Conservation (phyloP, 495 filamentous ascomycete genomes). For the Apiosordaria backusii region DNA sequence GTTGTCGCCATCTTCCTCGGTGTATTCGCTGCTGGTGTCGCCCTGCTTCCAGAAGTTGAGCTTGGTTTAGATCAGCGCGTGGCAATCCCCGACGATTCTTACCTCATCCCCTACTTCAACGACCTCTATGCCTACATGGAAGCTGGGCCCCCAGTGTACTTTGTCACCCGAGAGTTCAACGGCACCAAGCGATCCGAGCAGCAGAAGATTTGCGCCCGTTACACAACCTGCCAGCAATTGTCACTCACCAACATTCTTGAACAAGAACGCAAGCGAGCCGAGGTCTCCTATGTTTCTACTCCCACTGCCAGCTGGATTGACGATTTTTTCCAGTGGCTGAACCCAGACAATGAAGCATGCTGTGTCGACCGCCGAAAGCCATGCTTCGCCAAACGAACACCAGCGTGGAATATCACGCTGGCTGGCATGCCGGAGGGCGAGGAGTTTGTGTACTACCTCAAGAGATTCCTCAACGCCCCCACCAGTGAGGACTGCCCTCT, state of each 20-base stretch:
- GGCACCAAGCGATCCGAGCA: slow-evolving; percentile 69
- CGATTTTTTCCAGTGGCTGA: slow-evolving; percentile 93
- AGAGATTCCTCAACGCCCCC: slow-evolving; percentile 76
- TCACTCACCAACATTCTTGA: slow-evolving; percentile 87
- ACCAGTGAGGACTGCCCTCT: slow-evolving; percentile 81
- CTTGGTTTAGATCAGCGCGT: slow-evolving; percentile 93
- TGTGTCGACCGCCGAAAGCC: slow-evolving; percentile 62
- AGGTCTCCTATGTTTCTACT: slow-evolving; percentile 91
- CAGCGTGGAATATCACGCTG: slow-evolving; percentile 83
- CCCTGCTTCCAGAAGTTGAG: slow-evolving; percentile 75
- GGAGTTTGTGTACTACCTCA: slow-evolving; percentile 81
- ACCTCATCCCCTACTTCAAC: slow-evolving; percentile 91
- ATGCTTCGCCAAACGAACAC: slow-evolving; percentile 73
- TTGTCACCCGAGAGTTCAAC: slow-evolving; percentile 80
- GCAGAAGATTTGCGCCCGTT: slow-evolving; percentile 84
- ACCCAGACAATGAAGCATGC: slow-evolving; percentile 76
- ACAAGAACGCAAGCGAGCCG: slow-evolving; percentile 82
- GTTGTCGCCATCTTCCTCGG: slow-evolving; percentile 80
- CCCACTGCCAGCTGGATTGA: slow-evolving; percentile 94
- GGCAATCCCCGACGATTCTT: slow-evolving; percentile 87
- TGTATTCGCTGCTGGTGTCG: slow-evolving; percentile 78
- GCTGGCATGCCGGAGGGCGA: slow-evolving; percentile 86
- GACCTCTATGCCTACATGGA: slow-evolving; percentile 91
- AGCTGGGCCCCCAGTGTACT: slow-evolving; percentile 91
- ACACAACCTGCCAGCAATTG: slow-evolving; percentile 76